Conservation (phyloP, 345 rosid genomes). For the Acer saccharum region DNA sequence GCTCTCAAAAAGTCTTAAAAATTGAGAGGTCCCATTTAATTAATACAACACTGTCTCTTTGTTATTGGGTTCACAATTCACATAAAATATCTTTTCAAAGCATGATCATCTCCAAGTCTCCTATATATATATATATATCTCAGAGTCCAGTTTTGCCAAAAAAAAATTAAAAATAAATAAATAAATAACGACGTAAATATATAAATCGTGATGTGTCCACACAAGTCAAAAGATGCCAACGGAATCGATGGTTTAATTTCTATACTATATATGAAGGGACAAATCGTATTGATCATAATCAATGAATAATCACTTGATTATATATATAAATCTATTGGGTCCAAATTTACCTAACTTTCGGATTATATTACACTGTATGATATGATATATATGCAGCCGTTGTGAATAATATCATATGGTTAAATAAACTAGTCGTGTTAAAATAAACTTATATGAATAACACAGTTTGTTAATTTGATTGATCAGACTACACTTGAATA, state of each 20-base stretch:
- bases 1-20: background rate
- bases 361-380: too few species aligned
- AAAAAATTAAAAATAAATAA: background rate
- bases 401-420: too few species aligned
- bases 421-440: background rate
- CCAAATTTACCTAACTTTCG: background rate
- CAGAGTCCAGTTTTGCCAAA: background rate
- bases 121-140: background rate
- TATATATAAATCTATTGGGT: background rate
- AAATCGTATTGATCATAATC: conserved; percentile 25
- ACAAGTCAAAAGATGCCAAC: conserved; percentile 34
- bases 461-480: background rate
- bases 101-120: background rate
- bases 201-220: background rate
- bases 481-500: background rate
- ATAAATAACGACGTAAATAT: background rate
- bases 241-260: conserved; percentile 19
- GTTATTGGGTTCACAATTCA: conserved; percentile 16
- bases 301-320: conserved; percentile 18
- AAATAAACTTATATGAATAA: background rate
- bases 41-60: background rate
- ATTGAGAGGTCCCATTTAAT: background rate
- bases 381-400: too few species aligned
- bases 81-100: background rate
- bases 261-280: conserved; percentile 28